A percentile compares a stretch with the other conserved stretches of the same genome.
Conservation (phyloP, 1,139 yeast genomes). For the Blastobotrys proliferans region DNA sequence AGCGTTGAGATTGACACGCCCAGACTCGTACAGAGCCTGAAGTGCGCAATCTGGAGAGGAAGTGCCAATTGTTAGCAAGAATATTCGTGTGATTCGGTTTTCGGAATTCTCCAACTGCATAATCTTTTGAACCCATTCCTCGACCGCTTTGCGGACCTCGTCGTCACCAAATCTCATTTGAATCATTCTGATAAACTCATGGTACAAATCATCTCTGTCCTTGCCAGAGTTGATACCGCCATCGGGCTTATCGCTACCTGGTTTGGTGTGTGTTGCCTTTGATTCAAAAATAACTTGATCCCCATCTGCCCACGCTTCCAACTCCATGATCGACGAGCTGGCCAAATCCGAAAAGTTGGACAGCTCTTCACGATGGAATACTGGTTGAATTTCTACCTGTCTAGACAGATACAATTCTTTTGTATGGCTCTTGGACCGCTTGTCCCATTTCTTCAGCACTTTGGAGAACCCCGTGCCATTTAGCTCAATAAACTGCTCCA, state of each 20-base stretch:
- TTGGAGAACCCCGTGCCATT: slow-evolving; percentile 95
- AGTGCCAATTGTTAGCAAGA: slow-evolving; percentile 56
- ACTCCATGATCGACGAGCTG: slow-evolving; percentile 69
- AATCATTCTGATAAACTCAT: slow-evolving; percentile 51
- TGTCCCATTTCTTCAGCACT: slow-evolving; percentile 96
- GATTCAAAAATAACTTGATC: slow-evolving; percentile 42
- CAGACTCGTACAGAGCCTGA: slow-evolving; percentile 38
- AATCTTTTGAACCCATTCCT: slow-evolving; percentile 49
- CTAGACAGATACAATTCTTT: slow-evolving; percentile 86
- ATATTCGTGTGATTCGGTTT: slow-evolving; percentile 57
- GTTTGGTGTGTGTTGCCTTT: neutral
- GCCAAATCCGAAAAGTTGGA: slow-evolving; percentile 81
- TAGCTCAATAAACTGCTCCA: slow-evolving; percentile 89
- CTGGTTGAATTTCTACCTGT: slow-evolving; percentile 95
- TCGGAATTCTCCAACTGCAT: slow-evolving; percentile 41
- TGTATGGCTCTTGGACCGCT: slow-evolving; percentile 89
- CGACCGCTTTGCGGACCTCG: slow-evolving; percentile 27
- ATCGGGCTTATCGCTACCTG: slow-evolving; percentile 13
- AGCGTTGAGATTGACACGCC: slow-evolving; percentile 37
- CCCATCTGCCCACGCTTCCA: slow-evolving; percentile 84
- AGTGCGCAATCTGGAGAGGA: slow-evolving; percentile 41
- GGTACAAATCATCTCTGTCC: slow-evolving; percentile 55
- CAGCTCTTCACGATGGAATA: slow-evolving; percentile 84
- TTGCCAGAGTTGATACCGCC: slow-evolving; percentile 15
- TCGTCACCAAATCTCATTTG: slow-evolving; percentile 29